Evolutionary conservation across 2,329 filamentous ascomycete species (phyloP).

Genomic region (Pseudogymnoascus sp.): DNA sequence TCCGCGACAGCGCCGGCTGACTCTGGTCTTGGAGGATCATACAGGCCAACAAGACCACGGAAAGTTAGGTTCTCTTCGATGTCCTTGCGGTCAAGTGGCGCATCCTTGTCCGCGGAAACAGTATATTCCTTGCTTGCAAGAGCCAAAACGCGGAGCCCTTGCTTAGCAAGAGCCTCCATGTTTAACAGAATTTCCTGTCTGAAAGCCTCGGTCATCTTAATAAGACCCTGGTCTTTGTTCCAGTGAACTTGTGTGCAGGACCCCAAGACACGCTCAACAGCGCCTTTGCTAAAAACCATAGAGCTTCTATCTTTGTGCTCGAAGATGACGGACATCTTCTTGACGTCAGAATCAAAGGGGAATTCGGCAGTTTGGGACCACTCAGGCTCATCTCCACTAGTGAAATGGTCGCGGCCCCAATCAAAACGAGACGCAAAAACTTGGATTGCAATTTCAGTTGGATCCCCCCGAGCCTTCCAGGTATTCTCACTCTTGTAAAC

Average conservation of each 20-base stretch:
- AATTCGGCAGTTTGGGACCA: conserved; percentile 60
- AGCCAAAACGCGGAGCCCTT: conserved; percentile 62
- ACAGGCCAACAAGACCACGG: conserved; percentile 68
- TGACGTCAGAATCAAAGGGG: conserved; percentile 66
- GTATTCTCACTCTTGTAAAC: conserved; percentile 45
- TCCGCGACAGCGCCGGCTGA: conserved; percentile 52
- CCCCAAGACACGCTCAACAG: conserved; percentile 60
- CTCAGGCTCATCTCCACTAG: conserved; percentile 39
- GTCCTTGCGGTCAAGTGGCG: conserved; percentile 45
- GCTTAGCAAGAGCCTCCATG: conserved; percentile 59
- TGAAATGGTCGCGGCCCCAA: conserved; percentile 48
- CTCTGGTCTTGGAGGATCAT: conserved; percentile 63
- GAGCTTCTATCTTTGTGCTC: conserved; percentile 33
- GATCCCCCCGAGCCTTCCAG: conserved; percentile 59
- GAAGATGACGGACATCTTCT: conserved; percentile 70
- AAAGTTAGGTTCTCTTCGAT: conserved; percentile 65
- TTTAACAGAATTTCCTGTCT: conserved; percentile 52
- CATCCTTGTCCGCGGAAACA: conserved; percentile 28
- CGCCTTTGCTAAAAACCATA: conserved; percentile 55
- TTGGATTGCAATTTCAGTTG: conserved; percentile 67
- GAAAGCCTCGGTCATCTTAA: conserved; percentile 44
- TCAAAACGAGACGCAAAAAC: conserved; percentile 64
- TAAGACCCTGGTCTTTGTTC: conserved; percentile 32
- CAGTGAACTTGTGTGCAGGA: conserved; percentile 48
- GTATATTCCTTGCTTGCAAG: conserved; percentile 42